phyloP scores from a whole-genome alignment of 345 rosid genomes.

The Tarenaya hassleriana region DNA sequence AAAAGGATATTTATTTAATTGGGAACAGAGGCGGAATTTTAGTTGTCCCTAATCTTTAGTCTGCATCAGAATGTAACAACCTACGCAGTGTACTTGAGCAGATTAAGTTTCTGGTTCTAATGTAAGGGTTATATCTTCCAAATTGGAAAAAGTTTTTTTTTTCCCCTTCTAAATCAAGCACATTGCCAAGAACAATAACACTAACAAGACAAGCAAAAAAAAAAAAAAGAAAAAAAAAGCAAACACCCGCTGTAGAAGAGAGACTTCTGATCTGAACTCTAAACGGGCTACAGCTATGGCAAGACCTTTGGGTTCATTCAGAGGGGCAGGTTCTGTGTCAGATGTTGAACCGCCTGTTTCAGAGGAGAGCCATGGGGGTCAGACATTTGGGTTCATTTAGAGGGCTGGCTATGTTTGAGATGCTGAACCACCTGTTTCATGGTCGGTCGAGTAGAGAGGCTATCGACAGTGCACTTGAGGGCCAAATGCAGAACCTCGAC shows the following conservation, averaged over 20 bases:
- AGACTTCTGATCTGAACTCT: not conserved
- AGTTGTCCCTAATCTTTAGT: not conserved
- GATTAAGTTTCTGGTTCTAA: not conserved
- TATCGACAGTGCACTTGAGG: conserved; percentile 46
- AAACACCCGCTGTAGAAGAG: not conserved
- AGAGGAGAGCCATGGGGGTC: not conserved
- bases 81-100: too few relatives aligned
- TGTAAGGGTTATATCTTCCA: not conserved
- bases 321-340: too few relatives aligned
- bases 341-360: too few relatives aligned
- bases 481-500: conserved; percentile 56
- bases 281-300: not conserved
- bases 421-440: conserved; percentile 48
- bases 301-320: not conserved
- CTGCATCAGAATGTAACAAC: too few relatives aligned
- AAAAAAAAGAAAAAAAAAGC: not conserved
- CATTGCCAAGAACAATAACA: not conserved
- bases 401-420: conserved; percentile 40
- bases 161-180: not conserved
- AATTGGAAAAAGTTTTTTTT: too few relatives aligned
- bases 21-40: conserved; percentile 5
- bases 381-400: not conserved
- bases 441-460: conserved; percentile 50
- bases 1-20: too few relatives aligned
- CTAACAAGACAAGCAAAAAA: too few relatives aligned